A percentile compares a stretch with the other conserved stretches of the same genome.
Evolutionary conservation across 495 filamentous ascomycete species (phyloP).

Genomic region (Choiromyces venosus): DNA sequence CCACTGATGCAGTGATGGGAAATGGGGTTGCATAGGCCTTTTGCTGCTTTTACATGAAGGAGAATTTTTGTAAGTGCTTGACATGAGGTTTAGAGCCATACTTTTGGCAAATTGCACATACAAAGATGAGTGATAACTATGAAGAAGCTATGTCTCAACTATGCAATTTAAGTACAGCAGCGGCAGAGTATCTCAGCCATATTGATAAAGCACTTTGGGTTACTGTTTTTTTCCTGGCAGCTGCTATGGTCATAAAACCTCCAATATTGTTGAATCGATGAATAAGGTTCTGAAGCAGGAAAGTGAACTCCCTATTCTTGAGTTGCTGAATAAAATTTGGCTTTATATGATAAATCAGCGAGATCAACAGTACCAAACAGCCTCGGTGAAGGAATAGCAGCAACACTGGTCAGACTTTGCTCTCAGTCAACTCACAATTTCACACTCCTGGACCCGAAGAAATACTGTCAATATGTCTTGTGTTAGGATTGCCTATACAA

Average conservation of each 20-base stretch:
- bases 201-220: slow-evolving; percentile 11
- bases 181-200: background rate
- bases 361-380: background rate
- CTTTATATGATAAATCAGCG: slow-evolving; percentile 3
- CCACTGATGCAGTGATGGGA: slow-evolving; percentile 6
- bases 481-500: too few relatives aligned
- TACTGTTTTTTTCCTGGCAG: slow-evolving; percentile 7
- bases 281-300: background rate
- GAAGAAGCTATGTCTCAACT: background rate
- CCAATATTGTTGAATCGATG: slow-evolving; percentile 13
- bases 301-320: slow-evolving; percentile 1
- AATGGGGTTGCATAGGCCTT: background rate
- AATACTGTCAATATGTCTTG: too few relatives aligned
- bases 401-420: too few relatives aligned
- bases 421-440: too few relatives aligned
- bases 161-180: background rate
- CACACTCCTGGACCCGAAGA: too few relatives aligned
- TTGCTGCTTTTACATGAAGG: slow-evolving; percentile 15
- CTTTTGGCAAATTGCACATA: slow-evolving; percentile 11
- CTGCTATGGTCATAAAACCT: slow-evolving; percentile 9
- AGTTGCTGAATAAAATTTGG: slow-evolving; percentile 15
- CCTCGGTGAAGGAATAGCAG: too few relatives aligned
- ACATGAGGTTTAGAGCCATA: background rate
- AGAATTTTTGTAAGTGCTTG: background rate
- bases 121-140: background rate